Evolutionary conservation across 2,329 filamentous ascomycete genomes (phyloP), one percentile per base, ranked within the genome.

Genomic region (Cladobotryum protrusum): DNA sequence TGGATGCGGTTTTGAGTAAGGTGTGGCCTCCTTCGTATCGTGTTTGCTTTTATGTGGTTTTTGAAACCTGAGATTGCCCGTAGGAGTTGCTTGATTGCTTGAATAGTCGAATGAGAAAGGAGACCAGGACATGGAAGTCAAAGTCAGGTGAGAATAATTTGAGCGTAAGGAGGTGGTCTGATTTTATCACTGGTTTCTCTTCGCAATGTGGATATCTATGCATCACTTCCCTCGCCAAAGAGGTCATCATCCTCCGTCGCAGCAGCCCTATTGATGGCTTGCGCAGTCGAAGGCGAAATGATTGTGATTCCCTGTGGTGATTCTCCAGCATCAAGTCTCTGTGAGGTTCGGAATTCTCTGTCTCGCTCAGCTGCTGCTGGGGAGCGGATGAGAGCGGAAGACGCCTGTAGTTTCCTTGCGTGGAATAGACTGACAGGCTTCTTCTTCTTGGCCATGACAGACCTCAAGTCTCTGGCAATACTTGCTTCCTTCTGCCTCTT

Each of bases 371-470:
- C 50, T 37, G 43, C 47, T 7, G 24, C 43, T 15, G 50, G 50
- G n/a, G 50, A 52, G 42, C 45, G 45, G 42, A 48, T 45, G 7
- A 45, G 45, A 14, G 50, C 46, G 42, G 50, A 48, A 18, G 42
- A 24, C 46, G 36, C 41, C 50, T 52, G 34, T 36, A 45, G 49
- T 20, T 43, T 47, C 39, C 32, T 50, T 8, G 50, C 15, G 33
- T 50, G 47, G 18, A 52, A 52, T 33, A 52, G 14, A 15, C 42
- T 45, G 39, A 43, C 50, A 34, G 50, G 50, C 43, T 50, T 48
- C 33, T 47, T 47, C 47, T 43, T 50, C 42, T 46, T 40, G 36
- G 36, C 36, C 50, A 46, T 52, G 33, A 46, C 36, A 33, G 49
- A 45, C 32, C 50, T 47, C 47, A 47, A 32, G 20, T 52, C 50